Base-by-base conservation (phyloP, 2,329 filamentous ascomycete genomes). In the Ophiostoma novo-ulmi region DNA sequence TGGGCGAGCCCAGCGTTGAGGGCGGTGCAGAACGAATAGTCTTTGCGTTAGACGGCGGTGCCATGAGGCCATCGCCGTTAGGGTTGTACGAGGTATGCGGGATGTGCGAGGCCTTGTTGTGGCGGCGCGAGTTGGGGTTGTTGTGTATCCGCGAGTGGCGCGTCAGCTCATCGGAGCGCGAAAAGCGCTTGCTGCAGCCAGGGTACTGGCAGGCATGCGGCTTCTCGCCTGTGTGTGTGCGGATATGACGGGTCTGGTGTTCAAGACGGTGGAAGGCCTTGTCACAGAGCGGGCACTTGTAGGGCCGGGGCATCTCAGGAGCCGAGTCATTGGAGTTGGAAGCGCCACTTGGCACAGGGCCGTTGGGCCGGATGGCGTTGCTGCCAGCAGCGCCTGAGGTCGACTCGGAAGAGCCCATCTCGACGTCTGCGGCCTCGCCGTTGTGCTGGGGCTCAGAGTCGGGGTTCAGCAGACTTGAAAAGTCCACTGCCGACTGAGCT, bases 261-360 rank as follows among this genome's bases (percentile, higher is more conserved):
- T 98, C 94, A 61, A 99, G 86, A 74, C 95, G 93, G 85, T 98
- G 95, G 83, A 99, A 99, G 73, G 95, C 94, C 86, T 97, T 97
- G 77, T 97, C 94, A 84, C 95, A 99, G 74, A 99, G 88, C 73
- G 94, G 94, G 81, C 94, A 99, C 85, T 98, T 98, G 88, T 99
- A 99, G 0, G 94, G 94, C 71, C 95, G 90, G 72, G 95, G 95
- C 70, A 98, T 87, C 81, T 98, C 94, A 74, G 80, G 82, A 67
- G 73, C 71, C 7, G 73, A 52, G 85, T 92, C 81, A 38, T n/a
- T 38, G 63, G 61, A 5, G 81, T 87, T 76, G 74, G 83, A 77
- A 77, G 92, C 88, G 71, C 89, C 85, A 74, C 84, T 84, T 65
- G 88, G 87, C 67, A 89, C 78, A 67, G 85, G 86, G 72, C 86